These are phyloP conservation scores for Ascochyta koolunga DNA, from an alignment of 2,329 filamentous ascomycete genomes.

Conservation along the genomic window DNA sequence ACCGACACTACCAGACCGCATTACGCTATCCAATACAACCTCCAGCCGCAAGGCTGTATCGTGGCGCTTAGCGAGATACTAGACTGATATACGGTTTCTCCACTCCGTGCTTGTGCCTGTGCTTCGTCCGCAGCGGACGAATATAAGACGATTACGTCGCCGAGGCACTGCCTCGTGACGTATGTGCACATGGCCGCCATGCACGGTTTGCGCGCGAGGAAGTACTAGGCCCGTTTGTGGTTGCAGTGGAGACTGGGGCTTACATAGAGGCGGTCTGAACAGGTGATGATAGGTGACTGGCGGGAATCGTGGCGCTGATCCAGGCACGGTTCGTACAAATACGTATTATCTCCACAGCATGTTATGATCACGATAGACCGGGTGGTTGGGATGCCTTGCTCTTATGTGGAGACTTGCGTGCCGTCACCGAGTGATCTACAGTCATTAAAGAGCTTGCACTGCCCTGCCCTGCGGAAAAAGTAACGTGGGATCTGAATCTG, in stretches of 20 bases:
- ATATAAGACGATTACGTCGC: conserved; percentile 1
- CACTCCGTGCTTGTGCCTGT: not conserved
- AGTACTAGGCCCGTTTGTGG: not conserved
- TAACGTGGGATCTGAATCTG: not conserved
- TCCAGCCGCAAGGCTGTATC: not conserved
- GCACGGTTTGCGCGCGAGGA: not conserved
- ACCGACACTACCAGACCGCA: conserved; percentile 5
- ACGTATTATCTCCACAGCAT: too few relatives aligned
- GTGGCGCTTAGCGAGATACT: not conserved
- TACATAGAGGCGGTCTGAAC: too few relatives aligned
- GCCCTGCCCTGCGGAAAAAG: not conserved
- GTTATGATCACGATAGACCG: too few relatives aligned
- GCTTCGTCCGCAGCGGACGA: conserved; percentile 4
- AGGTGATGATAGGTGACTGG: too few relatives aligned
- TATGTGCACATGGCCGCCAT: conserved; percentile 5
- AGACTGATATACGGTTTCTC: too few relatives aligned
- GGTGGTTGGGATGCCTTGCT: too few relatives aligned
- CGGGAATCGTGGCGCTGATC: too few relatives aligned
- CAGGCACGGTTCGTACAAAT: too few relatives aligned
- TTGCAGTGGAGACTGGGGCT: not conserved
- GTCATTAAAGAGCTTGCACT: conserved; percentile 8
- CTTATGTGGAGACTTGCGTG: not conserved
- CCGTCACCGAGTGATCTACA: not conserved
- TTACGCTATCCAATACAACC: conserved; percentile 3
- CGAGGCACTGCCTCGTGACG: conserved; percentile 13